Conservation (phyloP, 805 yeast genomes). For the Wickerhamiella siamensis region DNA sequence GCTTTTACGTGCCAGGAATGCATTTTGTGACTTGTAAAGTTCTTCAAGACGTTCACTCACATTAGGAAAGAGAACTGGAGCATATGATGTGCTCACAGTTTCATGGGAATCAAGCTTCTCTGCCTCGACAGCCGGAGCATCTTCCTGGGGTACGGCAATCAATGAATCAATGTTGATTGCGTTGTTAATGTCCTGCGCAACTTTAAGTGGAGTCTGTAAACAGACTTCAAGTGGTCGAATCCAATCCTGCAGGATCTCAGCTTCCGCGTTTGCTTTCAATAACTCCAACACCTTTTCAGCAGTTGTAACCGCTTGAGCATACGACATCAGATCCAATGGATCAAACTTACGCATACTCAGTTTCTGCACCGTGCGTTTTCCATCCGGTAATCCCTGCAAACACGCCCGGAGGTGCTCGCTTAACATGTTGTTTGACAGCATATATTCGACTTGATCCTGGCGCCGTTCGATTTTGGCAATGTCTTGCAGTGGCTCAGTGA, state of each 20-base stretch:
- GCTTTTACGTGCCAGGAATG: constrained; percentile 17
- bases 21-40: constrained; percentile 20
- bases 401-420: constrained; percentile 32
- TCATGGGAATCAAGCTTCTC: background rate
- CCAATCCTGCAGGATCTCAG: background rate
- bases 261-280: constrained; percentile 5
- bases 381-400: constrained; percentile 40
- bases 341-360: constrained; percentile 30
- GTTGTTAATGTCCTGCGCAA: constrained; percentile 31
- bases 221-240: constrained; percentile 7
- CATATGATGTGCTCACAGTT: constrained; percentile 3
- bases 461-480: constrained; percentile 40
- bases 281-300: constrained; percentile 10
- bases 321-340: constrained; percentile 31
- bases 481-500: constrained; percentile 62
- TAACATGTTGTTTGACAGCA: constrained; percentile 29
- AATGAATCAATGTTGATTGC: constrained; percentile 29
- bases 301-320: constrained; percentile 30
- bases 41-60: constrained; percentile 12
- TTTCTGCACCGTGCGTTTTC: constrained; percentile 25
- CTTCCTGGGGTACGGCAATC: constrained; percentile 19
- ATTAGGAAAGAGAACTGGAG: constrained; percentile 13
- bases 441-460: constrained; percentile 36
- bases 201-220: constrained; percentile 19
- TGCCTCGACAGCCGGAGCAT: constrained; percentile 13